Evolutionary conservation across 1,284 basidiomycete species (phyloP).

Genomic region (Grifola frondosa): DNA sequence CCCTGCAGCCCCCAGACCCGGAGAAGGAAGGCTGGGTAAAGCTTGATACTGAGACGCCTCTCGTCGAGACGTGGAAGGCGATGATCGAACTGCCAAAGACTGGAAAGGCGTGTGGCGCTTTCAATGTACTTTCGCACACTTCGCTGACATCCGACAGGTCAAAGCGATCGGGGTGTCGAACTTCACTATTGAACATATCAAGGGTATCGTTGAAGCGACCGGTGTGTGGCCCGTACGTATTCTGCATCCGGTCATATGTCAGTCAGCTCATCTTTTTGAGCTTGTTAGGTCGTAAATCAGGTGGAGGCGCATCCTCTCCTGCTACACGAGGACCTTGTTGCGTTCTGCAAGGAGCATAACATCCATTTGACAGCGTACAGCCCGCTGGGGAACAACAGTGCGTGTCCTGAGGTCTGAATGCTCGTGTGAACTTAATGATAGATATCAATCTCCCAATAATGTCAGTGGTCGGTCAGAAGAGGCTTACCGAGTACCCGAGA

Average conservation of each 20-base stretch:
- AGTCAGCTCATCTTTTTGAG: neutral
- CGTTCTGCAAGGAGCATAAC: constrained; percentile 67
- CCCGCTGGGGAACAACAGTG: constrained; percentile 80
- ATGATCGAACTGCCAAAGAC: constrained; percentile 60
- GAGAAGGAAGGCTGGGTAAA: constrained; percentile 45
- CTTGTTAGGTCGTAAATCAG: constrained; percentile 66
- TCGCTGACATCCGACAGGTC: constrained; percentile 38
- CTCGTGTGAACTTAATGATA: no score
- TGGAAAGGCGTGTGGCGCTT: constrained; percentile 41
- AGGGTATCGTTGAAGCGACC: constrained; percentile 73
- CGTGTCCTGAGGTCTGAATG: constrained; percentile 25
- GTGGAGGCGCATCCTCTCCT: constrained; percentile 82
- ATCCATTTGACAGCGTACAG: constrained; percentile 86
- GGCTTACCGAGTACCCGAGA: constrained; percentile 59
- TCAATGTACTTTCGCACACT: neutral
- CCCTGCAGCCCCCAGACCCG: constrained; percentile 53
- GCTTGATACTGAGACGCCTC: constrained; percentile 59
- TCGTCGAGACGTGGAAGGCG: constrained; percentile 84
- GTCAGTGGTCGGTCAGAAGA: constrained; percentile 57
- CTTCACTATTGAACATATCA: constrained; percentile 67
- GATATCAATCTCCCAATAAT: no score
- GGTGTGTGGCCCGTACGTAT: constrained; percentile 65
- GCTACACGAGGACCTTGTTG: constrained; percentile 68
- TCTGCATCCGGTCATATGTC: neutral
- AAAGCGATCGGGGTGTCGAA: constrained; percentile 77